phyloP scores from a whole-genome alignment of 441 rosid species.

The Mallotus repandus region DNA sequence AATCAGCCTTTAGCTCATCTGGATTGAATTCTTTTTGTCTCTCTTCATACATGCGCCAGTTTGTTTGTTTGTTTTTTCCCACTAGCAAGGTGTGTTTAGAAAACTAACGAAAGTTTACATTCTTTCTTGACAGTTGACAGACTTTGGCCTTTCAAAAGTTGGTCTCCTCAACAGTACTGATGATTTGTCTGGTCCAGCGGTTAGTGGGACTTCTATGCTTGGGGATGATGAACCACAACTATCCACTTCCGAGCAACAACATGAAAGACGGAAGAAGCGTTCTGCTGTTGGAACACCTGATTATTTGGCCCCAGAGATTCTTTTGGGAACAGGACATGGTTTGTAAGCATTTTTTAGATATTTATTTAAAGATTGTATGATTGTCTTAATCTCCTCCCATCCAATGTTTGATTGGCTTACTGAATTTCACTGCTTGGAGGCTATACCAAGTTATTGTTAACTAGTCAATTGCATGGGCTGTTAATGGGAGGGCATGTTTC shows the following conservation, averaged over 20 bases:
- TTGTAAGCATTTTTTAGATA: slow-evolving; percentile 35
- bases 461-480: too few species aligned
- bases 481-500: too few species aligned
- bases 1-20: background rate
- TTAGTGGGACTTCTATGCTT: slow-evolving; percentile 81
- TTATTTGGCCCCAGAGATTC: slow-evolving; percentile 99
- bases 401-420: background rate
- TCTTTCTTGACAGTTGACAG: slow-evolving; percentile 71
- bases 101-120: background rate
- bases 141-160: slow-evolving; percentile 98
- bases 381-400: slow-evolving; percentile 21
- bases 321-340: slow-evolving; percentile 99
- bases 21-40: background rate
- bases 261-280: slow-evolving; percentile 86
- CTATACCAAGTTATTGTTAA: slow-evolving; percentile 2
- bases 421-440: background rate
- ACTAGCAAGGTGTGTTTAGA: background rate
- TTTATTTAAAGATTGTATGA: slow-evolving; percentile 27
- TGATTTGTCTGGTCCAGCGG: slow-evolving; percentile 94
- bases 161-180: slow-evolving; percentile 99
- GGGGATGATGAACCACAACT: slow-evolving; percentile 73
- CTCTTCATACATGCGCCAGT: background rate
- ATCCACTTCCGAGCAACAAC: slow-evolving; percentile 65
- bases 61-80: background rate
- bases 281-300: slow-evolving; percentile 99